Evolutionary conservation across 129 eudicot species (phyloP), one percentile per base, ranked within the genome.

Genomic region (Helichrysum umbraculigerum): DNA sequence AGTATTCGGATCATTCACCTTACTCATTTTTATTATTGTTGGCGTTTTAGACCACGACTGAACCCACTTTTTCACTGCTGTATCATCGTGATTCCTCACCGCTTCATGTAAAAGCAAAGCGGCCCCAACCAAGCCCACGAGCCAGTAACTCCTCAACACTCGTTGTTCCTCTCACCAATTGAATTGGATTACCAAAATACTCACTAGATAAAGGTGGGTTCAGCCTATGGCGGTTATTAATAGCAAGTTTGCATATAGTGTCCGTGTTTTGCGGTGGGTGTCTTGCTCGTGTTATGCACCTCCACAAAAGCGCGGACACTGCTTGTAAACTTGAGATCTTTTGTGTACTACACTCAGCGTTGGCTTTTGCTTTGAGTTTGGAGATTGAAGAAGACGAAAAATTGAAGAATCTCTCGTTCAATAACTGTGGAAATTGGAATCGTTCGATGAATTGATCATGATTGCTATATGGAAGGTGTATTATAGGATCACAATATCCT

Each of bases 321-420:
- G 85, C 86, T 68, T 87, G 91, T 4, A 87, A 54, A 62, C 82
- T 63, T n/a, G 91, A 84, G 10, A 87, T 87, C 5, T 17, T 42
- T 7, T 62, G 15, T 2, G 39, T 60, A 5, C 50, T 76, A 25
- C 29, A 74, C 63, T 84, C 84, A 0, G 70, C 11, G 44, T 83
- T 87, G 14, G 91, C 86, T 78, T 59, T 81, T 58, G 80, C 70
- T 62, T 87, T 84, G 82, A 87, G 82, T 29, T 70, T 73, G 7
- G 74, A 41, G 14, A 84, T 17, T 1, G 33, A 65, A 17, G 69
- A 72, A 16, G 42, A 37, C 19, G 80, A 41, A 52, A 87, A 84
- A 21, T 78, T 73, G 68, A 85, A 78, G 65, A 76, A 47, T 66
- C 81, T 81, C 42, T 84, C 76, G 20, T 65, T 30, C 5, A 76